phyloP scores from a whole-genome alignment of 2,329 filamentous ascomycete species.

The Fusarium protoensiforme region DNA sequence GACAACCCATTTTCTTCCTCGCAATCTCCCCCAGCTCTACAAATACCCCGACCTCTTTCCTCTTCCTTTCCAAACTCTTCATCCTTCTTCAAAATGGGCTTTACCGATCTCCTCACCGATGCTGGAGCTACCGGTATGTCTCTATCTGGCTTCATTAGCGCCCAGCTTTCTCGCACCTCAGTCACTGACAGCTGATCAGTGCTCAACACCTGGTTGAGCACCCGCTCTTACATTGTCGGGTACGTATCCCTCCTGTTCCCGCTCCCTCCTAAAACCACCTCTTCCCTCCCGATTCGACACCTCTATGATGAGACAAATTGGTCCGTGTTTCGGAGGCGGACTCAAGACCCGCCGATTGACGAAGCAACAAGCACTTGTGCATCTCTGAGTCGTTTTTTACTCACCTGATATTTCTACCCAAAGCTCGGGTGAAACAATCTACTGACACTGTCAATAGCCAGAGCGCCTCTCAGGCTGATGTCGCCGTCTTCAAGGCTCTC shows the following conservation, averaged over 20 bases:
- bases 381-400: conserved; percentile 70
- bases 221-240: conserved; percentile 85
- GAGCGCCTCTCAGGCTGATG: conserved; percentile 91
- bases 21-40: conserved; percentile 44
- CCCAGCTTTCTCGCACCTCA: conserved; percentile 40
- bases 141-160: conserved; percentile 39
- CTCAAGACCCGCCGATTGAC: conserved; percentile 91
- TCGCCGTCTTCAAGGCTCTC: conserved; percentile 92
- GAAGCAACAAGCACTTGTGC: conserved; percentile 79
- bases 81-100: conserved; percentile 69
- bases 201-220: conserved; percentile 78
- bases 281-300: conserved; percentile 2
- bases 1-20: conserved; percentile 50
- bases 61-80: conserved; percentile 38
- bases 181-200: conserved; percentile 59
- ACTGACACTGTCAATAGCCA: conserved; percentile 52
- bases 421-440: conserved; percentile 3
- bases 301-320: conserved; percentile 82
- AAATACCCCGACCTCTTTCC: conserved; percentile 42
- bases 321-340: conserved; percentile 95
- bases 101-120: conserved; percentile 74
- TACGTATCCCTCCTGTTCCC: conserved; percentile 60
- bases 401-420: conserved; percentile 10
- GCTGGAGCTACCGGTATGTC: conserved; percentile 65
- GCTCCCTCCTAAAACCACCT: background rate